Base-by-base conservation (phyloP, 768 basidiomycete species). In the Pulveroboletus frians region DNA sequence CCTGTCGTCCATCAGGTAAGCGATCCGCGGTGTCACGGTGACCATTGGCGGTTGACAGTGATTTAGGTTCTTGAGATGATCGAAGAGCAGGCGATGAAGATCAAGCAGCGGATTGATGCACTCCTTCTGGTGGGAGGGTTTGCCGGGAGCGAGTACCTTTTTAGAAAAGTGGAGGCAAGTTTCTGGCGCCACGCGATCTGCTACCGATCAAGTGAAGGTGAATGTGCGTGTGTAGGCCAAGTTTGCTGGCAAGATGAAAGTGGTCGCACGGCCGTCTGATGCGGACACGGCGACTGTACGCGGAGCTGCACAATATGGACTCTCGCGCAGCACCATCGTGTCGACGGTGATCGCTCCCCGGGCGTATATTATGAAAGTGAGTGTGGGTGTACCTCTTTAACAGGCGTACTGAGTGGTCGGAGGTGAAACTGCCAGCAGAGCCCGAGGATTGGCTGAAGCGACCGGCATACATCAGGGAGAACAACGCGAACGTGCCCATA, bases 111-210 rank as follows among this genome's bases (percentile, higher is more conserved):
- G 39, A 79, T 92, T 63, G 82, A 92, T 74, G 91, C 90, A 9
- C 70, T 94, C 44, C 79, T 94, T 56, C 80, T 93, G 60, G 90
- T 94, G 63, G 91, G 91, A 68, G 91, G 91, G 46, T 94, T 94
- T 67, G 85, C 85, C 42, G 88, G 84, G 7, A 86, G 86, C 66
- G 84, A 89, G 63, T 92, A 94, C 67, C 73, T 92, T 55, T 89
- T 86, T 70, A 76, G 80, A 60, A 78, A 81, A 53, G 84, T 92
- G 35, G 78, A 90, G 75, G 88, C 84, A 45, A 52, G 78, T 71
- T 71, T 37, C 35, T 41, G 45, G 46, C 31, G 31, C 21, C 9
- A 30, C 21, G 21, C 31, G 42, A 23, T 34, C 21, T 44, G 42
- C 13, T 41, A 20, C 46, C 43, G 48, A 52, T 46, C 49, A 40